Conservation (phyloP, 306 rosid genomes). For the Lathyrus oleraceus region DNA sequence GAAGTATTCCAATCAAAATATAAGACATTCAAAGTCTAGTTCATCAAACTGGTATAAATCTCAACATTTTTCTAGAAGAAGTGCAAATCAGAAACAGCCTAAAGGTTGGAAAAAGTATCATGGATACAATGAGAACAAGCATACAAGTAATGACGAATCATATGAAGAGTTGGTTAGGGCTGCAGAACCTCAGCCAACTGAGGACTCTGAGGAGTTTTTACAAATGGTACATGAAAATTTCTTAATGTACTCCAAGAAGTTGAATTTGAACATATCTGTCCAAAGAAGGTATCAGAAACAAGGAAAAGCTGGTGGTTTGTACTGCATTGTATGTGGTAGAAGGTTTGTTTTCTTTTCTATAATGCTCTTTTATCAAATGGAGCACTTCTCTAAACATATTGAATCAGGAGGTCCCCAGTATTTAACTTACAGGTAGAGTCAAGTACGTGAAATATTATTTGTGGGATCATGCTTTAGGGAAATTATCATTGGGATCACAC, state of each 20-base stretch:
- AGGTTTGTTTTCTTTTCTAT: constrained; percentile 81
- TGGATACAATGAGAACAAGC: constrained; percentile 47
- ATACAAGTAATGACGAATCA: constrained; percentile 50
- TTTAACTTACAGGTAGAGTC: constrained; percentile 42
- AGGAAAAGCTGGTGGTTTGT: constrained; percentile 90
- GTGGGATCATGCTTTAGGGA: constrained; percentile 3
- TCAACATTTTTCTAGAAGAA: constrained; percentile 54
- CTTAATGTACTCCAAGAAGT: constrained; percentile 64
- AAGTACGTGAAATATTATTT: constrained; percentile 22
- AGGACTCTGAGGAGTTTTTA: constrained; percentile 78
- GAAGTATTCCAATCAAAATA: constrained; percentile 54
- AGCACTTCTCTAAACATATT: constrained; percentile 46
- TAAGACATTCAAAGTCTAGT: constrained; percentile 53
- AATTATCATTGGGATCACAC: constrained; percentile 36
- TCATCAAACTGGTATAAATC: constrained; percentile 58
- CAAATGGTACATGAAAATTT: constrained; percentile 78
- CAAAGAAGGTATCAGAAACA: constrained; percentile 79
- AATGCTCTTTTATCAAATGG: constrained; percentile 49
- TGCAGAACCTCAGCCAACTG: constrained; percentile 58
- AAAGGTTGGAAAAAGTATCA: constrained; percentile 74
- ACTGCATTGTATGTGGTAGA: constrained; percentile 90
- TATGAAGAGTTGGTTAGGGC: constrained; percentile 58
- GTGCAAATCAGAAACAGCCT: constrained; percentile 52
- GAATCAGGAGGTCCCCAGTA: constrained; percentile 47
- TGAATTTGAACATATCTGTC: constrained; percentile 62